Evolutionary conservation across 768 basidiomycete genomes (phyloP), one percentile per base, ranked within the genome.

Genomic region (Sutorius australiensis): DNA sequence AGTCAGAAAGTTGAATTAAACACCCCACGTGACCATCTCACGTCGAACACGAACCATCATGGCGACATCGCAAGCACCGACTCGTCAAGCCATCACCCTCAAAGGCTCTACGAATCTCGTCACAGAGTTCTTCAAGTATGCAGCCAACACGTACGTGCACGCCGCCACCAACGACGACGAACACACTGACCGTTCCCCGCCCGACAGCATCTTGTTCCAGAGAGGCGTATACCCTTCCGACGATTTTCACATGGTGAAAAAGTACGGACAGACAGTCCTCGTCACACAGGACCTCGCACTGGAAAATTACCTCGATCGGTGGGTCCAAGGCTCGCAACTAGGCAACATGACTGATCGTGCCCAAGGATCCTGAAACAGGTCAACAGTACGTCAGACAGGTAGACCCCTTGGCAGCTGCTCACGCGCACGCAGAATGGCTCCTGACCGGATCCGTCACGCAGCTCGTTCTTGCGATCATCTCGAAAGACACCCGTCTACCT

Each of bases 221-320:
- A 81, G 97, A 40, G 93, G 92, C 53, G 89, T 99, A 17, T 99
- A 98, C 68, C 97, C 97, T 3, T 86, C 92, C 0, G 97, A 98
- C 70, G 97, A 99, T 74, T 99, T 99, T 68, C 89, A 92, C 66
- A 95, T 97, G 92, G 95, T 99, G 54, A 99, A 98, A 72, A 99
- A 98, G 70, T 99, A 98, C 61, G 95, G 97, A 0, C 86, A 98
- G 66, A 94, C 92, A 0, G 90, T 99, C 48, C 79, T 98, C 24
- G 88, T 98, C 7, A 97, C 95, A 1, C 89, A 94, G 59, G 95
- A 99, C 61, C 83, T 94, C 43, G 88, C 89, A 4, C 74, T 99
- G 44, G 92, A 98, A 67, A 91, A 87, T 65, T 98, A 99, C 66
- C 80, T 98, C n/a, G 84, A 89, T 50, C 82, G 82, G 89, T 88